phyloP scores from a whole-genome alignment of 139 green algal genomes.

The Marvania coccoides region DNA sequence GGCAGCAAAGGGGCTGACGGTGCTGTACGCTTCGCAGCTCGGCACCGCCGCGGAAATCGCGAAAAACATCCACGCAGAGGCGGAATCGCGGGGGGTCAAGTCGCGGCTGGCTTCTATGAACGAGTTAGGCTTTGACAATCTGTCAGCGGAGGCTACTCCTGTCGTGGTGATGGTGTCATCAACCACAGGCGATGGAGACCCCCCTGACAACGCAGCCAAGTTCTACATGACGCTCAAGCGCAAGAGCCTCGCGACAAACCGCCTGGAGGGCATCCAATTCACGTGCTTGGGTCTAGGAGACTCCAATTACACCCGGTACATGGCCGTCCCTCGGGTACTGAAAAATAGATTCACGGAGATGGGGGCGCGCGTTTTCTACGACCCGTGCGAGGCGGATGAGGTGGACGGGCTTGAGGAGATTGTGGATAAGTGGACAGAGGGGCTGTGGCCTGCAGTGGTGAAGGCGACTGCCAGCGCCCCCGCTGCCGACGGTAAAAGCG shows the following conservation, averaged over 20 bases:
- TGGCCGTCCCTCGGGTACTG: constrained; percentile 68
- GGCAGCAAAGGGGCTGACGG: constrained; percentile 17
- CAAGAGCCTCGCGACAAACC: constrained; percentile 11
- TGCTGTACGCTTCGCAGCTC: constrained; percentile 89
- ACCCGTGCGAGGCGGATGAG: constrained; percentile 77
- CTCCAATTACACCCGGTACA: constrained; percentile 96
- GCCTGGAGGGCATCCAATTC: constrained; percentile 60
- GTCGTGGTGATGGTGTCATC: constrained; percentile 52
- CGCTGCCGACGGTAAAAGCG: background rate
- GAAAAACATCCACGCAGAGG: constrained; percentile 71
- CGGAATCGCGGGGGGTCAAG: constrained; percentile 6
- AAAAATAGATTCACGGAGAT: constrained; percentile 60
- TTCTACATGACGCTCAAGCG: constrained; percentile 55
- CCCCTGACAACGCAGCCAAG: constrained; percentile 82
- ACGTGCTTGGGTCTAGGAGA: constrained; percentile 88
- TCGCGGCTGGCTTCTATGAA: constrained; percentile 54
- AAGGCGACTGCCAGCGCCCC: background rate
- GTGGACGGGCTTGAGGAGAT: constrained; percentile 80
- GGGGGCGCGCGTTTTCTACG: constrained; percentile 71
- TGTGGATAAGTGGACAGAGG: constrained; percentile 75
- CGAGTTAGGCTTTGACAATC: constrained; percentile 60
- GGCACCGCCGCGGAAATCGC: constrained; percentile 89
- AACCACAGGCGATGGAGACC: constrained; percentile 85
- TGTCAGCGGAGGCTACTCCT: constrained; percentile 28
- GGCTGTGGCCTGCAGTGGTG: constrained; percentile 57